phyloP scores from a whole-genome alignment of 192 early-diverging fungal genomes.

The Coemansia sp. region DNA sequence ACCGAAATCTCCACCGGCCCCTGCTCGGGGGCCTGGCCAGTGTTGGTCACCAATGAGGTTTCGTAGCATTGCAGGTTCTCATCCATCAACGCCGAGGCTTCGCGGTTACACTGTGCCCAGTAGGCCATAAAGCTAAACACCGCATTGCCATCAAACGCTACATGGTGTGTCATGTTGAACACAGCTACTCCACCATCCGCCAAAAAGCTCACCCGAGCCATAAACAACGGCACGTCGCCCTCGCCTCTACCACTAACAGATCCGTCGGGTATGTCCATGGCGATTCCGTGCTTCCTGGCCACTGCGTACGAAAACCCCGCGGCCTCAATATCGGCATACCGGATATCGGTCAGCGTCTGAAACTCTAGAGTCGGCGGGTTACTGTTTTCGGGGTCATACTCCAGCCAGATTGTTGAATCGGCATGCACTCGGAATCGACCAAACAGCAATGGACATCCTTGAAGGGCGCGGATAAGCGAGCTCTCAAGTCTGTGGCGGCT shows the following conservation, averaged over 20 bases:
- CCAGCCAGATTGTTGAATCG: constrained; percentile 15
- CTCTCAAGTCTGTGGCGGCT: not conserved
- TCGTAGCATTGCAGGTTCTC: constrained; percentile 9
- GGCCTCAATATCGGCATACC: constrained; percentile 8
- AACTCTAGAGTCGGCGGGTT: constrained; percentile 39
- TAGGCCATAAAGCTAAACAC: constrained; percentile 40
- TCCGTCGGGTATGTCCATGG: constrained; percentile 29
- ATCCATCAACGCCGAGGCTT: not conserved
- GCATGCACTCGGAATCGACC: constrained; percentile 15
- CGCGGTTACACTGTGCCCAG: constrained; percentile 31
- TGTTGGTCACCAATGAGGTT: constrained; percentile 2
- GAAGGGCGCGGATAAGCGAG: constrained; percentile 16
- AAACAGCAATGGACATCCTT: constrained; percentile 27
- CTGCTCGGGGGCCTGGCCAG: not conserved
- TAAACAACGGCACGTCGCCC: constrained; percentile 27
- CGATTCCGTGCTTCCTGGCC: constrained; percentile 10
- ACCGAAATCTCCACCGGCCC: constrained; percentile 28
- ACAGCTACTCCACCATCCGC: constrained; percentile 26
- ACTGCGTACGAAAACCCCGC: constrained; percentile 21
- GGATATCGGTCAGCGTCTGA: not conserved
- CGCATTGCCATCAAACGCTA: constrained; percentile 45
- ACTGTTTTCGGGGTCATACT: constrained; percentile 10
- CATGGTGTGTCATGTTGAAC: constrained; percentile 40
- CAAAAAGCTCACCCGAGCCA: constrained; percentile 38
- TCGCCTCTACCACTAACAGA: constrained; percentile 3